Percentiles rank a stretch among this genome's conserved stretches.
Evolutionary conservation across 352 stramenopile species (phyloP).

Genomic region (Pythium myriotylum): DNA sequence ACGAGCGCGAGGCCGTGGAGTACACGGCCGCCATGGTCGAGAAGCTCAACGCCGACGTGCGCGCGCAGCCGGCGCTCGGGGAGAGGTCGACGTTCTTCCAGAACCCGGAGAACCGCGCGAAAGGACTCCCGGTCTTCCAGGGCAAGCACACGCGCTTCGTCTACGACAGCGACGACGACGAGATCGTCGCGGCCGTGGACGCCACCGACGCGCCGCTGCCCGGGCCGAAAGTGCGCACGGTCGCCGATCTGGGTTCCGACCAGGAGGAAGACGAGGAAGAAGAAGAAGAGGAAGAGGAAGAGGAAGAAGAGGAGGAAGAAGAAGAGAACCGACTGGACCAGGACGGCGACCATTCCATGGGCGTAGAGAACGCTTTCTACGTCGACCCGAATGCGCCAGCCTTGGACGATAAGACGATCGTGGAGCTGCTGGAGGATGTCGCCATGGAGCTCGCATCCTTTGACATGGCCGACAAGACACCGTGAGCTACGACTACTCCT

Average conservation of each 20-base stretch:
- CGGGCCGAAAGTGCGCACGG: conserved; percentile 60
- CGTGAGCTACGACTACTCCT: conserved; percentile 12
- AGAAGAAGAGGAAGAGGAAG: conserved; percentile 33
- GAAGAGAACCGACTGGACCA: no score
- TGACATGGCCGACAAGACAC: conserved; percentile 44
- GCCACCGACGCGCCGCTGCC: conserved; percentile 58
- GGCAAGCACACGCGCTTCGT: conserved; percentile 81
- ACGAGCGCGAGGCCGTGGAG: conserved; percentile 64
- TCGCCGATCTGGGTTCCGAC: conserved; percentile 54
- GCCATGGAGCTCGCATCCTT: conserved; percentile 73
- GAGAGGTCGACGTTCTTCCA: conserved; percentile 67
- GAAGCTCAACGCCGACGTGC: conserved; percentile 65
- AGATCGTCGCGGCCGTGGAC: conserved; percentile 67
- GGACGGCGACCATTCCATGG: conserved; percentile 22
- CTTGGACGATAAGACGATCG: conserved; percentile 44
- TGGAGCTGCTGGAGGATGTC: conserved; percentile 61
- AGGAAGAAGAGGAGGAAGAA: conserved; percentile 30
- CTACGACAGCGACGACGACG: conserved; percentile 73
- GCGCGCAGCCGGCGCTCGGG: conserved; percentile 48
- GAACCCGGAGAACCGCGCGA: conserved; percentile 55
- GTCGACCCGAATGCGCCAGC: conserved; percentile 12
- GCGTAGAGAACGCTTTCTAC: conserved; percentile 42
- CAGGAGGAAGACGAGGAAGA: conserved; percentile 47
- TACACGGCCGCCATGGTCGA: conserved; percentile 66
- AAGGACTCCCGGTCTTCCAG: conserved; percentile 72